phyloP scores from a whole-genome alignment of 2,329 filamentous ascomycete genomes.

The Zasmidium angulare region DNA sequence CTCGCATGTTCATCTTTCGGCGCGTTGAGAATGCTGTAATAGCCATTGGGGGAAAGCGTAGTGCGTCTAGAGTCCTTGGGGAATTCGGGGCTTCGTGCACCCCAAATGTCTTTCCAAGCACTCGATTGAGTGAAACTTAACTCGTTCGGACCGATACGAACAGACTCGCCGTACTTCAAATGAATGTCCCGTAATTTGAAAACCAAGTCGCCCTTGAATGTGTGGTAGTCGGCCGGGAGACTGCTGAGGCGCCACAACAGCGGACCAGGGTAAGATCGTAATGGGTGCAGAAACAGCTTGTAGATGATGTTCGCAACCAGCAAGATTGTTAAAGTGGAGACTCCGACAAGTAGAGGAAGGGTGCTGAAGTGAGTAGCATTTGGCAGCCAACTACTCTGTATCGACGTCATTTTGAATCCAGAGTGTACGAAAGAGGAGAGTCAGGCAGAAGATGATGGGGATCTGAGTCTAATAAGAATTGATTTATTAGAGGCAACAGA shows the following conservation, averaged over 20 bases:
- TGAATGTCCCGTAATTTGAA: constrained; percentile 29
- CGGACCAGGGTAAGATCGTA: constrained; percentile 42
- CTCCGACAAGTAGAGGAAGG: not conserved
- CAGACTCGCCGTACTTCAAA: constrained; percentile 41
- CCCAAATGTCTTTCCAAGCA: constrained; percentile 47
- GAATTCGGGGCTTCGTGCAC: constrained; percentile 16
- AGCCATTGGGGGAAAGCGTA: constrained; percentile 35
- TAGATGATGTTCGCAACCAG: constrained; percentile 30
- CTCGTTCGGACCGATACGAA: constrained; percentile 49
- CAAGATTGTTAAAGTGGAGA: constrained; percentile 3
- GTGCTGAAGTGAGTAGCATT: not conserved
- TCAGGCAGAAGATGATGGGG: not conserved
- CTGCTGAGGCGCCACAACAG: constrained; percentile 15
- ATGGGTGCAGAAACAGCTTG: constrained; percentile 45
- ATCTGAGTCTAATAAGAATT: too few species aligned
- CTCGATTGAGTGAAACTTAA: constrained; percentile 44
- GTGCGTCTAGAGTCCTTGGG: constrained; percentile 14
- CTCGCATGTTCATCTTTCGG: constrained; percentile 12
- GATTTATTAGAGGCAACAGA: too few species aligned
- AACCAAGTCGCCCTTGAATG: constrained; percentile 10
- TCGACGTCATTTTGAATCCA: not conserved
- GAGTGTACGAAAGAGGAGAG: not conserved
- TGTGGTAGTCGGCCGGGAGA: constrained; percentile 12
- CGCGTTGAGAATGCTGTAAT: constrained; percentile 13
- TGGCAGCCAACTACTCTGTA: not conserved